Evolutionary conservation across 768 basidiomycete genomes (phyloP), one percentile per base, ranked within the genome.

Genomic region (Guyanaporus albipodus): DNA sequence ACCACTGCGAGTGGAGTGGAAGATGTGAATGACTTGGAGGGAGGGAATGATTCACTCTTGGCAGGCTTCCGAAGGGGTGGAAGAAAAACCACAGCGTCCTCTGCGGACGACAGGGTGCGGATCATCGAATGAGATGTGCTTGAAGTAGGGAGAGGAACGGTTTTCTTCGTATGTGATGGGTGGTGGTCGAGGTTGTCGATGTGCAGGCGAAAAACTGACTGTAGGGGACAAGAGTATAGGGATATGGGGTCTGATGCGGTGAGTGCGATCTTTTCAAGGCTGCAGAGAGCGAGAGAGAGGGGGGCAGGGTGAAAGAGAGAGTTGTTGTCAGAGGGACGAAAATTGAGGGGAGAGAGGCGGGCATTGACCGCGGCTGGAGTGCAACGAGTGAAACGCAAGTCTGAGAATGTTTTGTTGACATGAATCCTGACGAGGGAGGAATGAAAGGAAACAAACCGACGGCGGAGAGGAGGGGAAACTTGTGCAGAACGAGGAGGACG

Each of bases 391-490:
- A 70, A 75, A 48, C 76, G 72, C 22, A 79, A 63, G 61, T 80
- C 79, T 80, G 44, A 23, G 27, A 26, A 41, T 21, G 33, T 31
- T 27, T 22, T 18, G 40, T 39, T 41, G 41, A 48, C 23, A 46
- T 44, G 32, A 23, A 38, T 37, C 26, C 22, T 35, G 23, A 38
- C 22, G 42, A 38, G 37, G 27, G 33, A 38, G 14, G 27, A 43
- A 29, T 14, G 18, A 17, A 34, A 19, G 14, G 18, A 11, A 21
- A 74, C 77, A 24, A 42, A 83, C 84, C 85, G 53, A 87, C 52
- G 17, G 77, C 76, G 22, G 75, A 76, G 22, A 87, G 75, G 28
- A 86, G 70, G 17, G 78, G 77, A 48, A 87, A 82, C 18, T 60
- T 65, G 35, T 49, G 29, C 1, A 87, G 66, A 26, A 66, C 52